These are phyloP conservation scores for Schizochytrium sp. DNA, from an alignment of 108 stramenopile genomes.

Conservation along the genomic window DNA sequence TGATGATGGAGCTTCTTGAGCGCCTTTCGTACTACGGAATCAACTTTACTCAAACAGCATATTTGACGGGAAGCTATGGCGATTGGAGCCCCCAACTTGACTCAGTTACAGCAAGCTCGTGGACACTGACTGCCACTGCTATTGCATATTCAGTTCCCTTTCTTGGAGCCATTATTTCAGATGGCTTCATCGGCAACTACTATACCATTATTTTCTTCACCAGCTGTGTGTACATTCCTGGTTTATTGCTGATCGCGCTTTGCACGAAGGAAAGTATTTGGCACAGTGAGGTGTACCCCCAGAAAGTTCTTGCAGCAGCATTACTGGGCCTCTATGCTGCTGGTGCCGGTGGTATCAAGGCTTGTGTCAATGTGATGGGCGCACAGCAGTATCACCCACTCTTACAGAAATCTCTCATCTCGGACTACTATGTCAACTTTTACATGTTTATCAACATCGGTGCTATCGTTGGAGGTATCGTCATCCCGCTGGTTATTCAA, in stretches of 20 bases:
- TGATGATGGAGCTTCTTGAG: conserved; percentile 61
- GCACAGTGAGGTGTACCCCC: conserved; percentile 68
- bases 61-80: conserved; percentile 52
- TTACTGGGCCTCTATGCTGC: conserved; percentile 82
- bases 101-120: conserved; percentile 74
- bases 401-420: conserved; percentile 82
- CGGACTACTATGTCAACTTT: conserved; percentile 86
- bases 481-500: conserved; percentile 83
- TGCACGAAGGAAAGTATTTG: conserved; percentile 64
- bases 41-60: conserved; percentile 54
- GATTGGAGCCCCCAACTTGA: background rate
- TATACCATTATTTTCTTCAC: conserved; percentile 78
- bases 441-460: conserved; percentile 91
- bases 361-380: conserved; percentile 87
- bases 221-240: conserved; percentile 81
- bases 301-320: conserved; percentile 75
- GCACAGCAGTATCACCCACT: conserved; percentile 89
- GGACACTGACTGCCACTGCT: conserved; percentile 82
- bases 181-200: conserved; percentile 84
- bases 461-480: conserved; percentile 82
- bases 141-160: conserved; percentile 88
- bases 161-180: conserved; percentile 83
- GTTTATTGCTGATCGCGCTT: conserved; percentile 80
- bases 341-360: conserved; percentile 87
- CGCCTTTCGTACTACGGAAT: conserved; percentile 62